Evolutionary conservation across 345 rosid genomes (phyloP).

Genomic region (Schrenkiella parvula): DNA sequence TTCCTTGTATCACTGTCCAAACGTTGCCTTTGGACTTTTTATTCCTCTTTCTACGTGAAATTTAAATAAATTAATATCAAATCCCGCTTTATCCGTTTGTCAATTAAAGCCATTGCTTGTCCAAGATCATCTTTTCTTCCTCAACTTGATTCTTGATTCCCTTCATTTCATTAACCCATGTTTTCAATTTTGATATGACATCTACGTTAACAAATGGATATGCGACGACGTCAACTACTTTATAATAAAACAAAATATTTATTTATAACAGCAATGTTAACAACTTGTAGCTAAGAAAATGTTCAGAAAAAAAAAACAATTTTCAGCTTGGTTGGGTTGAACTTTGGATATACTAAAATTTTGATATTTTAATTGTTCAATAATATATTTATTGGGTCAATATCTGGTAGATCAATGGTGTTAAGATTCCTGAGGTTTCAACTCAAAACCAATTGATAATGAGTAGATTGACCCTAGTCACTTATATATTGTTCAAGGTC

Average conservation of each 20-base stretch:
- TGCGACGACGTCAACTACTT: slow-evolving; percentile 20
- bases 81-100: slow-evolving; percentile 7
- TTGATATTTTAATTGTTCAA: background rate
- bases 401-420: background rate
- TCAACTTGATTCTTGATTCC: slow-evolving; percentile 16
- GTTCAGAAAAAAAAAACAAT: too few species aligned
- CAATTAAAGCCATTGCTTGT: slow-evolving; percentile 10
- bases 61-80: background rate
- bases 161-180: too few species aligned
- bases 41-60: slow-evolving; percentile 11
- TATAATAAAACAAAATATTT: background rate
- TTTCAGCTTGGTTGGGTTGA: background rate
- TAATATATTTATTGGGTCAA: background rate
- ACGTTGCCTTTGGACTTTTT: slow-evolving; percentile 10
- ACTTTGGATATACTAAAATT: background rate
- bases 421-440: too few species aligned
- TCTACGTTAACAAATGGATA: background rate
- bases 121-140: background rate
- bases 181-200: slow-evolving; percentile 7
- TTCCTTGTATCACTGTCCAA: slow-evolving; percentile 7
- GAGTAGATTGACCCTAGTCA: too few species aligned
- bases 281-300: too few species aligned
- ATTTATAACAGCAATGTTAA: background rate
- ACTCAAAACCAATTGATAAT: too few species aligned
- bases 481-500: too few species aligned